Evolutionary conservation across 495 filamentous ascomycete species (phyloP).

Genomic region (Penicillium odoratum): DNA sequence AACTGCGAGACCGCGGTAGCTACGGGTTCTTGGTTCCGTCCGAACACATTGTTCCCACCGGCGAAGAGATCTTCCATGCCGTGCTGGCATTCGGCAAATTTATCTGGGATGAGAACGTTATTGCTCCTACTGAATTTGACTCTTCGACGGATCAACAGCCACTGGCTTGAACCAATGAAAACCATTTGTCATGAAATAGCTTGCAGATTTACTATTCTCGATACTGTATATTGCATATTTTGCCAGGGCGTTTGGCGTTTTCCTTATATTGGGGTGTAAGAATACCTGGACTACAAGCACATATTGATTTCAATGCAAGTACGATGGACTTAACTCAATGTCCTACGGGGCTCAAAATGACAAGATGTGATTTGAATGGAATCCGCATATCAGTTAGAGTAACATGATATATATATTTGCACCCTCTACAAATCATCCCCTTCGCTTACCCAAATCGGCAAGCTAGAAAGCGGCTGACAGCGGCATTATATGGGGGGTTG

Average conservation of each 20-base stretch:
- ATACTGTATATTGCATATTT: slow-evolving; percentile 13
- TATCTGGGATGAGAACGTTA: slow-evolving; percentile 47
- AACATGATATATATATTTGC: too few relatives aligned
- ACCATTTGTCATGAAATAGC: neutral
- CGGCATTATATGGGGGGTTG: too few relatives aligned
- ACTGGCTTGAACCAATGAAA: slow-evolving; percentile 1
- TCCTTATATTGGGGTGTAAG: neutral
- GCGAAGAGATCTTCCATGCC: slow-evolving; percentile 80
- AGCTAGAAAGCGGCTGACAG: too few relatives aligned
- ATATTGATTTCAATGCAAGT: slow-evolving; percentile 5
- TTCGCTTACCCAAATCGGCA: too few relatives aligned
- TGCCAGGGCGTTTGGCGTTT: slow-evolving; percentile 9
- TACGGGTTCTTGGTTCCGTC: slow-evolving; percentile 91
- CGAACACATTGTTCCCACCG: slow-evolving; percentile 86
- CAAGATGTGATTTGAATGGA: slow-evolving; percentile 2
- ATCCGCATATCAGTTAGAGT: neutral
- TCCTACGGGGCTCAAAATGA: slow-evolving; percentile 2
- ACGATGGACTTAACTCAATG: neutral
- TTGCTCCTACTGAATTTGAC: slow-evolving; percentile 1
- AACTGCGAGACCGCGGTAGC: slow-evolving; percentile 88
- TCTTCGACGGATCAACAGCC: slow-evolving; percentile 11
- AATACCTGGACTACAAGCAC: neutral
- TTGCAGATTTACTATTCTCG: neutral
- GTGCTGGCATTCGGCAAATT: slow-evolving; percentile 80
- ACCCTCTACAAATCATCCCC: too few relatives aligned